Base-by-base conservation (phyloP, 2,329 filamentous ascomycete genomes). In the Ophiostoma populinum region DNA sequence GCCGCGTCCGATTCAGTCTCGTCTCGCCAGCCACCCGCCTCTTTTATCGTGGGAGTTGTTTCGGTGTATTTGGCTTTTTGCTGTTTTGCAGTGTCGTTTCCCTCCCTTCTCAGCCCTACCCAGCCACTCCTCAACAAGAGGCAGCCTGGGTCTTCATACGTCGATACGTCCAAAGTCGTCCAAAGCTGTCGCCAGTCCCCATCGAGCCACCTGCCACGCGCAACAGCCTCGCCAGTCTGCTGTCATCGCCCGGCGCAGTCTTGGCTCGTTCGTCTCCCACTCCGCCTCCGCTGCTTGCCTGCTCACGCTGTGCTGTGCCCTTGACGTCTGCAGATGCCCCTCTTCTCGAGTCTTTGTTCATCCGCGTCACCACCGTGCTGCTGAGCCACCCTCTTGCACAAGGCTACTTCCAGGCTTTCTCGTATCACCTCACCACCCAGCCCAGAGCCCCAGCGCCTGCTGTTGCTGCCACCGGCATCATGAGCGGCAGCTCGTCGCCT, bases 401-500 rank as follows among this genome's bases (percentile, higher is more conserved):
- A 35, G 25, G 25, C 33, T 18, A 20, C 20, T 24, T 15, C 22
- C 27, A 16, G 21, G 34, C 27, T 25, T 16, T 26, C 10, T 34
- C 12, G 24, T 20, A 12, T 20, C 20, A 32, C 20, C n/a, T 10
- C 4, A 21, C 11, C 7, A 15, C 17, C 28, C 11, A 7, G 10
- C 17, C 17, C 12, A 19, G 7, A 19, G 8, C 17, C 17, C 31
- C 17, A 13, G 5, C 26, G 21, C 17, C 11, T 13, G 17, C 32
- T 15, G 7, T 7, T 21, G 22, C n/a, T 8, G n/a, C 34, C 18
- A 22, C 32, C 18, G 28, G 31, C 24, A 38, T 16, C 32, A 38
- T 38, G 37, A 30, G 29, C 18, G 32, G 19, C 18, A 30, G 27
- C 15, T 24, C 28, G 9, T 21, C 17, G 10, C 16, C 32, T 28